Conservation (phyloP, 345 rosid species). For the Aegle marmelos region DNA sequence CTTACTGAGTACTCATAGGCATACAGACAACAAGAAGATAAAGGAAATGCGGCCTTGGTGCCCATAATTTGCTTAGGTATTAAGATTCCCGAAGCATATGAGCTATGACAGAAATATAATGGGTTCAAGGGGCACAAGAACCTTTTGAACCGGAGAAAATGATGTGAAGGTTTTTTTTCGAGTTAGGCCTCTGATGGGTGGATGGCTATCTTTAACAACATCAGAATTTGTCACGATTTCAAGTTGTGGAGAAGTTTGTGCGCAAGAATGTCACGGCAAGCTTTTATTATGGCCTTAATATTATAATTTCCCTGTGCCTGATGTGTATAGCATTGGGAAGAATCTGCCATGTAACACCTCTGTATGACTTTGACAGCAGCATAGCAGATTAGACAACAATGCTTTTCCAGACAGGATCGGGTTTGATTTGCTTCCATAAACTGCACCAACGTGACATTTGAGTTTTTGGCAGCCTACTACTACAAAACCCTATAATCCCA, state of each 20-base stretch:
- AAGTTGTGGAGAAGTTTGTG: not conserved
- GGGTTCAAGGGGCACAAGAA: not conserved
- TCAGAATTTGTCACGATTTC: constrained; percentile 1
- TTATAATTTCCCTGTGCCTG: not conserved
- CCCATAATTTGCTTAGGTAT: not conserved
- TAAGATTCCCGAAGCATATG: not conserved
- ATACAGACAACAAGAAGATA: not conserved
- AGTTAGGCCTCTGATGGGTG: not conserved
- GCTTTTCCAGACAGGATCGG: not conserved
- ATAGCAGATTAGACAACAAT: not conserved
- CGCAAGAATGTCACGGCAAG: not conserved
- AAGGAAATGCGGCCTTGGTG: not conserved
- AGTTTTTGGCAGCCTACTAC: not conserved
- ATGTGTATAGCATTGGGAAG: not conserved
- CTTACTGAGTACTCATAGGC: not conserved
- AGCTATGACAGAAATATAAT: not conserved
- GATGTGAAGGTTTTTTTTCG: not conserved
- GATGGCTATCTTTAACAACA: not conserved
- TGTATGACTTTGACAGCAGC: not conserved
- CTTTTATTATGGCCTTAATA: not conserved
- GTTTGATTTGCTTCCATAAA: not conserved
- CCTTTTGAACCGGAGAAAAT: not conserved
- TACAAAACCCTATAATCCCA: too few species aligned
- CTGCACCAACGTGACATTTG: not conserved
- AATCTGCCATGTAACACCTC: too few species aligned